Percentiles rank a stretch among this genome's conserved stretches.
Evolutionary conservation across 83 land plant genomes (phyloP).

Genomic region (Thuja plicata): DNA sequence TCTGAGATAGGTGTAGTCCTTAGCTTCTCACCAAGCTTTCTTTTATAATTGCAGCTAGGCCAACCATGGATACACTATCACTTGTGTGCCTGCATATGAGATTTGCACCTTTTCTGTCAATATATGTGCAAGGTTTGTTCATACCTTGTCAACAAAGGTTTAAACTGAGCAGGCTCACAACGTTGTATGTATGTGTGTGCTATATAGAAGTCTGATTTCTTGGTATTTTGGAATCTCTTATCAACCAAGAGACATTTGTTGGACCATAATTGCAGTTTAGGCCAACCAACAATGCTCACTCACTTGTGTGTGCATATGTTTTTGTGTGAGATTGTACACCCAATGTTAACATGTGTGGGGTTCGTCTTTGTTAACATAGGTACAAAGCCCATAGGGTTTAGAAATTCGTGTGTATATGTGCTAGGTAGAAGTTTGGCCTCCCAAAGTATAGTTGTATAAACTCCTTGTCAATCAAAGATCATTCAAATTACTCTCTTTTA

Average conservation of each 20-base stretch:
- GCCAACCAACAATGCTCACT: background rate
- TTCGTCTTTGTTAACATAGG: too few species aligned
- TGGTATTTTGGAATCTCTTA: background rate
- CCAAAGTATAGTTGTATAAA: background rate
- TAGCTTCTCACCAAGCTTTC: background rate
- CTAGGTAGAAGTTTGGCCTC: background rate
- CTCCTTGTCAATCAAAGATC: background rate
- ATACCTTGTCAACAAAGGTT: background rate
- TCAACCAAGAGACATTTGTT: background rate
- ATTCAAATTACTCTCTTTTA: background rate
- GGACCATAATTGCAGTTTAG: too few species aligned
- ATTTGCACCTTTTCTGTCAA: too few species aligned
- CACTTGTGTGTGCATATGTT: too few species aligned
- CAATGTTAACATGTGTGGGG: too few species aligned
- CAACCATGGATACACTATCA: too few species aligned
- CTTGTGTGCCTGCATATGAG: too few species aligned
- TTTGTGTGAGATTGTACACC: too few species aligned
- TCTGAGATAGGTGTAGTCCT: background rate
- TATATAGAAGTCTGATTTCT: background rate
- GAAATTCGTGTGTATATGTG: background rate
- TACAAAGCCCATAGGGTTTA: background rate
- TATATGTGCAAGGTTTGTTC: too few species aligned
- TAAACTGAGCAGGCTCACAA: background rate
- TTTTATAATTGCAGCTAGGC: too few species aligned
- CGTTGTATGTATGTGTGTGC: background rate